Conservation (phyloP, 1,284 basidiomycete genomes). For the Phlebopus sp. region DNA sequence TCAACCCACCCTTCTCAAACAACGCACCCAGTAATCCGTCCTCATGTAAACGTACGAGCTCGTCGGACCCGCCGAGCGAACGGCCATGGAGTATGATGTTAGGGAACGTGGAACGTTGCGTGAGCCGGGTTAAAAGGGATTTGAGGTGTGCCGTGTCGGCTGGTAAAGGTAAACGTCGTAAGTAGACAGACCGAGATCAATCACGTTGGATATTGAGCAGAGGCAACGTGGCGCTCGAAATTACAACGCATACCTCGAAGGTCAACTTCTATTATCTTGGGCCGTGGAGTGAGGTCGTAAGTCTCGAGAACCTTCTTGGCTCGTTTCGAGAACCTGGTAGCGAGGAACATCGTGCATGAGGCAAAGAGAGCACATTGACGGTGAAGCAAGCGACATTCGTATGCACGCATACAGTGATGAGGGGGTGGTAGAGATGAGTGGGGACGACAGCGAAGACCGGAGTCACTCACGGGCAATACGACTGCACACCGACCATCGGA, state of each 20-base stretch:
- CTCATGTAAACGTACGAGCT: constrained; percentile 39
- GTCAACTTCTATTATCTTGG: constrained; percentile 75
- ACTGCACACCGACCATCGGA: constrained; percentile 38
- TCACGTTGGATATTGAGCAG: neutral
- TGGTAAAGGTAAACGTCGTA: constrained; percentile 21
- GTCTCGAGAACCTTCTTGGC: constrained; percentile 67
- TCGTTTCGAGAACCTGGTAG: constrained; percentile 56
- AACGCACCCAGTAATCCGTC: constrained; percentile 8
- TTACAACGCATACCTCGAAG: constrained; percentile 50
- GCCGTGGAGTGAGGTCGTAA: constrained; percentile 66
- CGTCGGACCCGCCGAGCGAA: constrained; percentile 73
- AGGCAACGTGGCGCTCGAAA: constrained; percentile 6
- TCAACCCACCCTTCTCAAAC: constrained; percentile 15
- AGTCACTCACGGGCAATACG: constrained; percentile 64
- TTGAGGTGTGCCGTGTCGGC: constrained; percentile 67
- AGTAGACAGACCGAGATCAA: neutral
- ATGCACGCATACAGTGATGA: no score
- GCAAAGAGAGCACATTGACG: neutral
- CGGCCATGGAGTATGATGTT: constrained; percentile 67
- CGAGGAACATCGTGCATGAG: neutral
- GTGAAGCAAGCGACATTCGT: no score
- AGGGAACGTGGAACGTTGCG: constrained; percentile 68
- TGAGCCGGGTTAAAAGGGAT: constrained; percentile 62
- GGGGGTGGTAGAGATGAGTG: no score
- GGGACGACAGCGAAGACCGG: neutral